phyloP scores from a whole-genome alignment of 1,139 yeast genomes.

The Nakaseomyces sp. region DNA sequence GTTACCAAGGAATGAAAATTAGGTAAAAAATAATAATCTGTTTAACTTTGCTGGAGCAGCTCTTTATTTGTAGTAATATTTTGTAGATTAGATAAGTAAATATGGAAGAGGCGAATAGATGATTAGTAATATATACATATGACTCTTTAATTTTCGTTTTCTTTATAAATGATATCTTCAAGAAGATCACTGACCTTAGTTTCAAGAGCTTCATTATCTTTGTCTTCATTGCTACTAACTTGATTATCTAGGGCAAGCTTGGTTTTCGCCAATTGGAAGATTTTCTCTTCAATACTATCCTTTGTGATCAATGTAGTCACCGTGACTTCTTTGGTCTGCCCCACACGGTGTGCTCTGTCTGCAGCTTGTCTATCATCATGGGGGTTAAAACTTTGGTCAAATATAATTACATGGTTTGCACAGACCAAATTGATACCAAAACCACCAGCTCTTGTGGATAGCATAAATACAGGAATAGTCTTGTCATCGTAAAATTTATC shows the following conservation, averaged over 20 bases:
- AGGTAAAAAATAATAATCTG: too few relatives aligned
- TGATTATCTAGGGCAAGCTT: constrained; percentile 70
- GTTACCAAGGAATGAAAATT: too few relatives aligned
- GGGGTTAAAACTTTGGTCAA: constrained; percentile 92
- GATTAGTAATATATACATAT: neutral
- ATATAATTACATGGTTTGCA: constrained; percentile 85
- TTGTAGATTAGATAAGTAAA: too few relatives aligned
- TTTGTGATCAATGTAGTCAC: constrained; percentile 70
- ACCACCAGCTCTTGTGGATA: constrained; percentile 96
- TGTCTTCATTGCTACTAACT: constrained; percentile 26
- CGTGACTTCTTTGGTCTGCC: constrained; percentile 80
- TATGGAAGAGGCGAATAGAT: too few relatives aligned
- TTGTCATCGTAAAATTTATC: constrained; percentile 81
- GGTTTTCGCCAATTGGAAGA: constrained; percentile 76
- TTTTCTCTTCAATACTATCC: constrained; percentile 82
- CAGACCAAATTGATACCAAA: constrained; percentile 95
- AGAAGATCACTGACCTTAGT: constrained; percentile 25
- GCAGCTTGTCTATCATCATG: constrained; percentile 99
- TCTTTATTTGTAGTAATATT: too few relatives aligned
- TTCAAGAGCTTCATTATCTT: constrained; percentile 23
- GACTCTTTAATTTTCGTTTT: constrained; percentile 8
- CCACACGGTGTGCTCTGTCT: constrained; percentile 96
- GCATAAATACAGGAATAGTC: constrained; percentile 72
- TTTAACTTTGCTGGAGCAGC: too few relatives aligned
- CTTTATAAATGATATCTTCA: constrained; percentile 28